Evolutionary conservation across 345 rosid species (phyloP), one percentile per base, ranked within the genome.

Genomic region (Ailanthus altissimus): DNA sequence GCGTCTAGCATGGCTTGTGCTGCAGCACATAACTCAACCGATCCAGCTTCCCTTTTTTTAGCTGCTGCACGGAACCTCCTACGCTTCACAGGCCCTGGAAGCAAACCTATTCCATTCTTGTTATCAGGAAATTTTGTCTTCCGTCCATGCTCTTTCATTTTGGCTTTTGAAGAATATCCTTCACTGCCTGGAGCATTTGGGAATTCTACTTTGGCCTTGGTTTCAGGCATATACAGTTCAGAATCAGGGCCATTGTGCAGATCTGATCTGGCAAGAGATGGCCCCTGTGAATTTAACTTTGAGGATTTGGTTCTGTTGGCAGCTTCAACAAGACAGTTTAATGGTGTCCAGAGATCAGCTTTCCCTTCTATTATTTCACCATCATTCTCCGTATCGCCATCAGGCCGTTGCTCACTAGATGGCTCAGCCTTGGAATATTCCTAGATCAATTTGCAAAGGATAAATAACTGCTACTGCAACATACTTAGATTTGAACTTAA

Each of bases 321-420:
- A 69, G 92, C 97, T 83, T 91, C 97, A 79, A 90, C 91, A 65
- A 90, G 92, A 85, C 91, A 86, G 82, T 87, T 88, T 67, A 91
- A 89, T 5, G 97, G 89, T 32, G 90, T 91, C 93, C 93, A 90
- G 21, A 84, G 78, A 82, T 91, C 92, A 43, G 80, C 78, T 76
- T 90, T 91, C 67, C 84, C 85, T 77, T 87, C 92, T 53, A 69
- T 77, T 46, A 79, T 63, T 79, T 89, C 85, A 77, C 50, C 78
- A 76, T 81, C 79, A 47, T 81, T 79, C 74, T 86, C 82, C 23
- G 32, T 61, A 66, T 78, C 82, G 14, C 70, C 79, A 36, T 78
- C 66, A 59, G 74, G 70, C 68, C 67, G 76, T 70, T 57, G 76
- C 68, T 73, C 78, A 75, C 46, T 70, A 43, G 81, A 78, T 79